Evolutionary conservation across 1,139 yeast genomes (phyloP).

Genomic region (Nadsonia starkeyi-henricii): DNA sequence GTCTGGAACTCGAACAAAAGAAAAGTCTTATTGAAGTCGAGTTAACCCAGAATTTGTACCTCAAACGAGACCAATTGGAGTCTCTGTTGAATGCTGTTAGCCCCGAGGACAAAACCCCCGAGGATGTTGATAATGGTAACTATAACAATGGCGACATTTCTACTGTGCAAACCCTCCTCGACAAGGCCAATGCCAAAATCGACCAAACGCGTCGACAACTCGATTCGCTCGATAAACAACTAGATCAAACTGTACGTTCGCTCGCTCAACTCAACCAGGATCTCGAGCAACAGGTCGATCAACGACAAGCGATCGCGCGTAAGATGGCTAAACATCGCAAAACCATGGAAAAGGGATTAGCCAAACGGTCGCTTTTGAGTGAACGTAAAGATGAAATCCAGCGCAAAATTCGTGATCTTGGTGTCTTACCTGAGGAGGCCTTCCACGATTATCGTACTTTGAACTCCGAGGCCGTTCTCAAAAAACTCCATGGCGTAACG

Average conservation of each 20-base stretch:
- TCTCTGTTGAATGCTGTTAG: conserved; percentile 9
- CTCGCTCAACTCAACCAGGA: conserved; percentile 9
- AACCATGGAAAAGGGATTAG: conserved; percentile 48
- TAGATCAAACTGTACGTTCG: neutral
- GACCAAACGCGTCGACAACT: no score
- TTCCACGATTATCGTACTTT: conserved; percentile 35
- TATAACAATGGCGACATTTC: neutral
- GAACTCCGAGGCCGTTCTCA: conserved; percentile 40
- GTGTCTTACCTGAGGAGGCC: conserved; percentile 80
- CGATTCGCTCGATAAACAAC: neutral
- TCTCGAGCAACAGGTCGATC: conserved; percentile 19
- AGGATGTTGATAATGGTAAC: neutral
- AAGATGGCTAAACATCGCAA: conserved; percentile 42
- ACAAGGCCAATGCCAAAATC: no score
- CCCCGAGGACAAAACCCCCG: no score
- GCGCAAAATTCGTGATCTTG: conserved; percentile 64
- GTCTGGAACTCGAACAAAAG: neutral
- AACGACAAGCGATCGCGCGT: conserved; percentile 17
- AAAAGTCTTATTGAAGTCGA: conserved; percentile 22
- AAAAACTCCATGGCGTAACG: conserved; percentile 42
- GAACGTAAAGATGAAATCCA: conserved; percentile 61
- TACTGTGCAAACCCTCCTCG: neutral
- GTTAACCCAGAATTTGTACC: conserved; percentile 38
- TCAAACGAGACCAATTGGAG: conserved; percentile 27
- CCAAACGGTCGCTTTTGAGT: conserved; percentile 47